Conservation (phyloP, 768 basidiomycete genomes). For the Agaricus blazei region DNA sequence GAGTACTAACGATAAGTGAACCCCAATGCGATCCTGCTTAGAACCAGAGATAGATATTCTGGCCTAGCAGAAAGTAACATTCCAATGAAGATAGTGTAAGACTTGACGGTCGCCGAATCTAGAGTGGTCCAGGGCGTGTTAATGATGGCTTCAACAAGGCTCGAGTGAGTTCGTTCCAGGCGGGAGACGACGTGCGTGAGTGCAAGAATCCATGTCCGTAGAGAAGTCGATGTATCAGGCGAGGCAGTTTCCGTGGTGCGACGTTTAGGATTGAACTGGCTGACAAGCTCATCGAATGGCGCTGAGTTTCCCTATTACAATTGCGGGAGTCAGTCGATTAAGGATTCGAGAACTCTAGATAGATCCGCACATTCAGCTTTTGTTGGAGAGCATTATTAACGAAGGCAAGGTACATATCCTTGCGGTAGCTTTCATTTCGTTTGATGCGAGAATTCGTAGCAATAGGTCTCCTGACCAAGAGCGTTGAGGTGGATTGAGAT, state of each 20-base stretch:
- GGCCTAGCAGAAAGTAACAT: constrained; percentile 89
- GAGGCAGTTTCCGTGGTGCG: constrained; percentile 16
- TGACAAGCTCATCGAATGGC: constrained; percentile 84
- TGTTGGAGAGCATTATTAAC: constrained; percentile 77
- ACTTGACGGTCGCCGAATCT: constrained; percentile 79
- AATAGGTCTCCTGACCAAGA: constrained; percentile 48
- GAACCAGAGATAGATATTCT: constrained; percentile 83
- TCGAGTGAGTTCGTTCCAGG: constrained; percentile 73
- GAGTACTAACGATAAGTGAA: constrained; percentile 79
- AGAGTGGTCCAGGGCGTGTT: constrained; percentile 91
- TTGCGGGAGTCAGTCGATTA: constrained; percentile 1
- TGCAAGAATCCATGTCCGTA: constrained; percentile 79
- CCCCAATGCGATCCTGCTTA: constrained; percentile 77
- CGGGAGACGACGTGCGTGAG: constrained; percentile 91
- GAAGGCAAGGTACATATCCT: constrained; percentile 82
- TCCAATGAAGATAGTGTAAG: constrained; percentile 85
- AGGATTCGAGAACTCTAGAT: neutral
- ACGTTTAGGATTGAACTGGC: constrained; percentile 66
- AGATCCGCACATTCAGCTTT: constrained; percentile 54
- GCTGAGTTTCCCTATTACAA: constrained; percentile 59
- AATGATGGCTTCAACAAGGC: constrained; percentile 83
- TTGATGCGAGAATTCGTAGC: constrained; percentile 77
- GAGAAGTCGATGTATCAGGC: constrained; percentile 24
- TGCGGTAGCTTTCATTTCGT: constrained; percentile 69
- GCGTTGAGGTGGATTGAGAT: constrained; percentile 16